A percentile compares a stretch with the other conserved stretches of the same genome.
phyloP scores from a whole-genome alignment of 139 green algal genomes.

The Diplosphaera chodatii region DNA sequence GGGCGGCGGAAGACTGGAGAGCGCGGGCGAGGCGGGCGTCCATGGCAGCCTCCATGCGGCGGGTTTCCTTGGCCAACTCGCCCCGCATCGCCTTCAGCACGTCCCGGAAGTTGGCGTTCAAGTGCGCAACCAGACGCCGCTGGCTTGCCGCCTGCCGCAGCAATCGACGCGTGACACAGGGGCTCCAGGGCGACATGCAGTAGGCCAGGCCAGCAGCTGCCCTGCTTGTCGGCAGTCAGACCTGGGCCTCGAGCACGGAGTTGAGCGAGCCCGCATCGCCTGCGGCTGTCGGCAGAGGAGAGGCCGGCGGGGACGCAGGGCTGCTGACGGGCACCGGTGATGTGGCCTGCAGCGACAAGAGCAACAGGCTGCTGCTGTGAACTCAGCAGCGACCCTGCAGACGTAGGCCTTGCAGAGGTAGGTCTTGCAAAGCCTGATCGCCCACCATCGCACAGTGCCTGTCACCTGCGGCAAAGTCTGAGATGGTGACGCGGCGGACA shows the following conservation, averaged over 20 bases:
- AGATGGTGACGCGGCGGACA: too few relatives aligned
- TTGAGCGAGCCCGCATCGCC: not conserved
- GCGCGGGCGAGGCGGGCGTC: constrained; percentile 9
- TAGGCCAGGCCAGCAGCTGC: too few relatives aligned
- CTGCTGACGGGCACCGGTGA: not conserved
- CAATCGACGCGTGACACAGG: too few relatives aligned
- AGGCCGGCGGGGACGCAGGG: not conserved
- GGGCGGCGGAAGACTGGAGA: not conserved
- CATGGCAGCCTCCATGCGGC: constrained; percentile 11
- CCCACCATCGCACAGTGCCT: too few relatives aligned
- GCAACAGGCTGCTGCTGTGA: too few relatives aligned
- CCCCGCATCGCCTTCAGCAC: constrained; percentile 31
- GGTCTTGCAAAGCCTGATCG: too few relatives aligned
- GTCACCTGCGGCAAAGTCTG: too few relatives aligned
- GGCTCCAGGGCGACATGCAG: too few relatives aligned
- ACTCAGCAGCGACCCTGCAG: too few relatives aligned
- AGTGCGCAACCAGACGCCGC: constrained; percentile 18
- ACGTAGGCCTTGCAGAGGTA: too few relatives aligned
- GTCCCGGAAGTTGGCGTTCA: constrained; percentile 26
- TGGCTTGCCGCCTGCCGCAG: not conserved
- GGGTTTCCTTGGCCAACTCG: constrained; percentile 26
- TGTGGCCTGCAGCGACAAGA: not conserved
- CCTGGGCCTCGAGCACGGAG: not conserved
- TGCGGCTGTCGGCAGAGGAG: too few relatives aligned
- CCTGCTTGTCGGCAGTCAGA: too few relatives aligned